phyloP scores from a whole-genome alignment of 2,329 filamentous ascomycete genomes.

The Colletotrichum australisinense region DNA sequence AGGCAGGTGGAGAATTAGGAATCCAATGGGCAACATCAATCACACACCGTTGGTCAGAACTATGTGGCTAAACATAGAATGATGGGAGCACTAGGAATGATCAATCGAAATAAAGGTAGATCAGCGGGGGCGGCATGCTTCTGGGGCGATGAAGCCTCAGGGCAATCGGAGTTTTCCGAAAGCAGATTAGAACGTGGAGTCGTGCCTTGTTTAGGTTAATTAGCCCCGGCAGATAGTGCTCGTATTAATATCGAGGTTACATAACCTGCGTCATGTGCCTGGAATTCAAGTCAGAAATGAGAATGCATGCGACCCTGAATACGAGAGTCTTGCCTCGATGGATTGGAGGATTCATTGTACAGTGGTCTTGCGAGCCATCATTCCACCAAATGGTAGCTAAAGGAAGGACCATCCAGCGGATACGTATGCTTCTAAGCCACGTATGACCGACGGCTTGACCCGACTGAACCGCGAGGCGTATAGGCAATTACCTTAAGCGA shows the following conservation, averaged over 20 bases:
- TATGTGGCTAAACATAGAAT: slow-evolving; percentile 9
- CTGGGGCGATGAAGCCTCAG: slow-evolving; percentile 3
- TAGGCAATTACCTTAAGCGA: background rate
- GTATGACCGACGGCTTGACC: background rate
- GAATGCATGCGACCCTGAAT: slow-evolving; percentile 29
- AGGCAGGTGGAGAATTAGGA: slow-evolving; percentile 37
- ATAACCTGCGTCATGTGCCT: slow-evolving; percentile 29
- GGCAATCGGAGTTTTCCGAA: slow-evolving; percentile 7
- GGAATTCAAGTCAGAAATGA: slow-evolving; percentile 16
- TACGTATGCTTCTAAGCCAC: background rate
- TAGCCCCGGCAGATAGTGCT: slow-evolving; percentile 3
- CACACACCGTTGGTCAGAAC: background rate
- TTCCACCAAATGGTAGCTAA: background rate
- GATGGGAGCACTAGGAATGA: slow-evolving; percentile 10
- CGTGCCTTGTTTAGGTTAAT: slow-evolving; percentile 21
- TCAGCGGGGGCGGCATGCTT: slow-evolving; percentile 15
- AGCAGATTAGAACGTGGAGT: slow-evolving; percentile 15
- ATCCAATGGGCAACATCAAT: background rate
- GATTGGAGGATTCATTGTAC: background rate
- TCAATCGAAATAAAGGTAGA: slow-evolving; percentile 11
- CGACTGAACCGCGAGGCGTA: background rate
- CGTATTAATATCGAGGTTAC: slow-evolving; percentile 24
- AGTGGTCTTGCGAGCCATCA: background rate
- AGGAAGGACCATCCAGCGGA: background rate
- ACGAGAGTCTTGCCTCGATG: slow-evolving; percentile 12